Percentiles rank a stretch among this genome's conserved stretches.
These are phyloP conservation scores for Melanomma pulvis-pyrius DNA, from an alignment of 495 filamentous ascomycete genomes.

Conservation along the genomic window DNA sequence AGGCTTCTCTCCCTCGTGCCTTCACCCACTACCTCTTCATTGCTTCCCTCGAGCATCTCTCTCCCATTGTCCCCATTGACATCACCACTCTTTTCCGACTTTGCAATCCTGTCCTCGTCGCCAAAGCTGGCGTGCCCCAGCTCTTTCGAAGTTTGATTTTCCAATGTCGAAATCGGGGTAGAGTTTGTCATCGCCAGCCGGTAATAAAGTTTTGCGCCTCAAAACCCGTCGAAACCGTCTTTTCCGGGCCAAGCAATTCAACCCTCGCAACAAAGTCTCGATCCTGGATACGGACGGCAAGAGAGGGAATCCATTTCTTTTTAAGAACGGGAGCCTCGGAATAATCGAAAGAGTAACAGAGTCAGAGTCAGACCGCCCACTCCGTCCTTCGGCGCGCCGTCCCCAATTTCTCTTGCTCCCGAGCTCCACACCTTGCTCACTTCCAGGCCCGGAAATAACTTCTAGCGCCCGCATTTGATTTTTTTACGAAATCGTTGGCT, in stretches of 20 bases:
- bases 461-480: neutral
- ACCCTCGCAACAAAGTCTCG: too few relatives aligned
- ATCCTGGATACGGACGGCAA: too few relatives aligned
- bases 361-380: too few relatives aligned
- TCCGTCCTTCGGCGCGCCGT: too few relatives aligned
- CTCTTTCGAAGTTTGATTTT: neutral
- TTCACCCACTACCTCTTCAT: neutral
- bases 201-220: neutral
- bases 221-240: too few relatives aligned
- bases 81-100: constrained; percentile 19
- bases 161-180: neutral
- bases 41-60: neutral
- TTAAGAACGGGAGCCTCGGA: too few relatives aligned
- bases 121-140: neutral
- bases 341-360: too few relatives aligned
- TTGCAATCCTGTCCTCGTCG: neutral
- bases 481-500: constrained; percentile 1
- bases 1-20: neutral
- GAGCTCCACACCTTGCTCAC: too few relatives aligned
- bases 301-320: too few relatives aligned
- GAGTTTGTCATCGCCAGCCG: neutral
- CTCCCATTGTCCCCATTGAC: neutral
- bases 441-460: neutral
- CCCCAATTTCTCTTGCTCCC: neutral
- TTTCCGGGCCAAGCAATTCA: too few relatives aligned